Evolutionary conservation across 371 early-diverging fungal genomes (phyloP).

Genomic region (Dichotomocladium elegans): DNA sequence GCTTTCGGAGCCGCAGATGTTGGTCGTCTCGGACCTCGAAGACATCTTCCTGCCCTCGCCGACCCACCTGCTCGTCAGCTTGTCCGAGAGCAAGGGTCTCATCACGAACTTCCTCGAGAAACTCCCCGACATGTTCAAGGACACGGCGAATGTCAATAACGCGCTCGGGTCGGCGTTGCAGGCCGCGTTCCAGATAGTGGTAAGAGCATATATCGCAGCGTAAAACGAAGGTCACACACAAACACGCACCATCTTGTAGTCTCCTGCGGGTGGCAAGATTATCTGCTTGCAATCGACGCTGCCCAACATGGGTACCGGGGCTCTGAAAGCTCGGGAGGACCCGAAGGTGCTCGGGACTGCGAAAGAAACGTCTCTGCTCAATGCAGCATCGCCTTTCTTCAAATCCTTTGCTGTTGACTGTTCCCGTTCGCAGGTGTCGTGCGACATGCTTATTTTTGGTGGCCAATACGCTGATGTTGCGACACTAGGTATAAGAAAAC

Average conservation of each 20-base stretch:
- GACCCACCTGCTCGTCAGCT: constrained; percentile 80
- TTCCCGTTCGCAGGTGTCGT: constrained; percentile 84
- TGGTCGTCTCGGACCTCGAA: constrained; percentile 88
- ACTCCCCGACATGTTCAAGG: constrained; percentile 81
- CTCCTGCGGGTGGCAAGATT: constrained; percentile 89
- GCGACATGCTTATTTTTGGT: constrained; percentile 85
- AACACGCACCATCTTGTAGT: constrained; percentile 15
- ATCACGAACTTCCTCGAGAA: constrained; percentile 72
- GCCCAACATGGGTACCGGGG: constrained; percentile 79
- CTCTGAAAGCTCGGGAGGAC: constrained; percentile 82
- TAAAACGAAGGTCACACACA: not conserved
- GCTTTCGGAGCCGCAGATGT: constrained; percentile 83
- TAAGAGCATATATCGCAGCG: constrained; percentile 13
- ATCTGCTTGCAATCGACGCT: constrained; percentile 76
- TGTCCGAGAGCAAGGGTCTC: constrained; percentile 68
- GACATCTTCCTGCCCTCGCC: constrained; percentile 86
- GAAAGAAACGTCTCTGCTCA: constrained; percentile 80
- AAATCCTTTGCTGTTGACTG: constrained; percentile 92
- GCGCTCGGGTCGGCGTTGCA: constrained; percentile 86
- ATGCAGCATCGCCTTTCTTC: constrained; percentile 86
- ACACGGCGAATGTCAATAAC: constrained; percentile 71
- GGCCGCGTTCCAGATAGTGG: constrained; percentile 81
- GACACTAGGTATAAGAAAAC: constrained; percentile 82
- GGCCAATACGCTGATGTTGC: constrained; percentile 45
- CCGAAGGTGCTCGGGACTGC: constrained; percentile 81